A percentile compares a stretch with the other conserved stretches of the same genome.
Conservation (phyloP, 257 asterid genomes). For the Jasminum sambac region DNA sequence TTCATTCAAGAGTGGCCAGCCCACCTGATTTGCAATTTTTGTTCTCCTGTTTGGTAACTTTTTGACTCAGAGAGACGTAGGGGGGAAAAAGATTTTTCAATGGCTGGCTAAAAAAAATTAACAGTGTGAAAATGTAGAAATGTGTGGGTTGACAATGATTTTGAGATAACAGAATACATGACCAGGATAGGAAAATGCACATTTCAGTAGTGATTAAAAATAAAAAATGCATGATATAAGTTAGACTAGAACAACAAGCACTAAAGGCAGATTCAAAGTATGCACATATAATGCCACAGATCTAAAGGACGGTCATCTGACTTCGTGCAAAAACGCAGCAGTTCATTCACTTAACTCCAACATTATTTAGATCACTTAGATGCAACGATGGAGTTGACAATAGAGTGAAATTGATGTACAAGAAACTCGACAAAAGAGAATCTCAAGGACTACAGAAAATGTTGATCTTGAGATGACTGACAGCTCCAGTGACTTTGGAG, state of each 20-base stretch:
- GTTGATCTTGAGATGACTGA: not conserved
- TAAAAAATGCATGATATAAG: not conserved
- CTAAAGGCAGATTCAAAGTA: slow-evolving; percentile 3
- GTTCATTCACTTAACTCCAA: not conserved
- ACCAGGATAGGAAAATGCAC: slow-evolving; percentile 1
- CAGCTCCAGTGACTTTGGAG: too few relatives aligned
- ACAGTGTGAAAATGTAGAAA: too few relatives aligned
- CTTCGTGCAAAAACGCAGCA: not conserved
- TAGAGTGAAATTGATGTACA: not conserved
- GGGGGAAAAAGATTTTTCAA: too few relatives aligned
- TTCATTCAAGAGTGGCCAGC: slow-evolving; percentile 54
- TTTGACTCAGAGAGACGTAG: not conserved
- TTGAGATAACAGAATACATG: not conserved
- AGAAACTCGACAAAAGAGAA: not conserved
- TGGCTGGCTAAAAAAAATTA: too few relatives aligned
- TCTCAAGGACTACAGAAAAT: not conserved
- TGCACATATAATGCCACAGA: not conserved
- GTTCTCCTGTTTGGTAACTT: slow-evolving; percentile 24
- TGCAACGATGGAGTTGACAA: not conserved
- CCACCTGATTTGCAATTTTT: slow-evolving; percentile 26
- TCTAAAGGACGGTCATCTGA: not conserved
- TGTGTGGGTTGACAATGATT: too few relatives aligned
- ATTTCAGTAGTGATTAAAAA: not conserved
- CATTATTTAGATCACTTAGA: not conserved
- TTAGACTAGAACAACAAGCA: slow-evolving; percentile 17